These are phyloP conservation scores for Kuraishia capsulata DNA, from an alignment of 805 yeast species.

Conservation along the genomic window DNA sequence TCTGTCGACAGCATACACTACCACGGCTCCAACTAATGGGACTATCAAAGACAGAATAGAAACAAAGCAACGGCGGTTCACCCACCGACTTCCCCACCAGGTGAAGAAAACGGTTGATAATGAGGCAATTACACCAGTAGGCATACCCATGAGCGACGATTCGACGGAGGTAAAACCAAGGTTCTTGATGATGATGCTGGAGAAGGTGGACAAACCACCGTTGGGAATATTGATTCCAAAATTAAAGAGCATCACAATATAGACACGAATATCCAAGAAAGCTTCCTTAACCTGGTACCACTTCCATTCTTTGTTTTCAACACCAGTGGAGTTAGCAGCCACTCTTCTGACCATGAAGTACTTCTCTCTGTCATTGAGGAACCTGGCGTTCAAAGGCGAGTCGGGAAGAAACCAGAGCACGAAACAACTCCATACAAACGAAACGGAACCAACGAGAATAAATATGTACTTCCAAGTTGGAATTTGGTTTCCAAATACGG, in stretches of 20 bases:
- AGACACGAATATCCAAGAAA: conserved; percentile 36
- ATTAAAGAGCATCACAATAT: conserved; percentile 37
- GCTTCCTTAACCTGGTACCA: conserved; percentile 35
- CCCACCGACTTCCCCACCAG: conserved; percentile 28
- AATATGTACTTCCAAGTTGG: conserved; percentile 1
- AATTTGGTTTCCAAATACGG: not conserved
- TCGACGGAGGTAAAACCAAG: conserved; percentile 37
- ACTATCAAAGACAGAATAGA: conserved; percentile 41
- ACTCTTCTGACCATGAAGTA: conserved; percentile 32
- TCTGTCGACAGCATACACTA: conserved; percentile 19
- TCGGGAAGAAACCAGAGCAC: conserved; percentile 28
- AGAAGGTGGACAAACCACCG: conserved; percentile 44
- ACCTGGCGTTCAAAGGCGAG: not conserved
- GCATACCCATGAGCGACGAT: conserved; percentile 45
- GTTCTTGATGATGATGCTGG: conserved; percentile 39
- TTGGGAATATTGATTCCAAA: conserved; percentile 35
- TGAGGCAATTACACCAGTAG: conserved; percentile 44
- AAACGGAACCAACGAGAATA: conserved; percentile 21
- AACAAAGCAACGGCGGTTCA: conserved; percentile 29
- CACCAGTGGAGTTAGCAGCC: conserved; percentile 40
- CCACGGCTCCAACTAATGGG: conserved; percentile 28
- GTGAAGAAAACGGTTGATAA: conserved; percentile 23
- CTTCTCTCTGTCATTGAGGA: conserved; percentile 23
- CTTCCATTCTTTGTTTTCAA: conserved; percentile 38
- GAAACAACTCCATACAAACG: conserved; percentile 18